A percentile compares a stretch with the other conserved stretches of the same genome.
These are phyloP conservation scores for Populus tremula DNA, from an alignment of 345 rosid genomes.

Conservation along the genomic window DNA sequence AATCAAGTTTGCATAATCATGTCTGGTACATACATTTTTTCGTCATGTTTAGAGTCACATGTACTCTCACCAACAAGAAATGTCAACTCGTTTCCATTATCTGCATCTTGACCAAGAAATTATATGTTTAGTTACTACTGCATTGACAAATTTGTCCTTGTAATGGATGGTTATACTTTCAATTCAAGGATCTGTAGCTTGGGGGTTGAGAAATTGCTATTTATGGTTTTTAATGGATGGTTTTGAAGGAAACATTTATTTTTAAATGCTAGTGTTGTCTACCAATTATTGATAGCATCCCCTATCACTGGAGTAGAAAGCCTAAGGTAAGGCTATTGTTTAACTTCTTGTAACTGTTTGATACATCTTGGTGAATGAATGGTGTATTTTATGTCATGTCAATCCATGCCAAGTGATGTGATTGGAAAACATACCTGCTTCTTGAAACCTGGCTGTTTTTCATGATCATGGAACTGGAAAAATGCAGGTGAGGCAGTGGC, in stretches of 20 bases:
- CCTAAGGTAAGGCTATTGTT: too few species aligned
- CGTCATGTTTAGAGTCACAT: neutral
- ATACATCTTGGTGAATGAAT: neutral
- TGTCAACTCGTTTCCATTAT: neutral
- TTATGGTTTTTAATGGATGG: neutral
- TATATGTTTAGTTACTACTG: neutral
- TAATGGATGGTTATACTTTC: neutral
- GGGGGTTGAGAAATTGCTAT: neutral
- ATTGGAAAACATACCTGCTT: neutral
- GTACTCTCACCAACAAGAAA: neutral
- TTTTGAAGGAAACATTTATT: neutral
- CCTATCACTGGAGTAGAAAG: neutral
- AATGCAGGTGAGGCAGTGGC: neutral
- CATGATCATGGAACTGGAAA: neutral
- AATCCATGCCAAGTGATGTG: neutral
- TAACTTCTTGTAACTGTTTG: neutral
- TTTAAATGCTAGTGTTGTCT: neutral
- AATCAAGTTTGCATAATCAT: neutral
- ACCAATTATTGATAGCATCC: neutral
- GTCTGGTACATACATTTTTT: neutral
- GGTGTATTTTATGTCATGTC: neutral
- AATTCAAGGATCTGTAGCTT: neutral
- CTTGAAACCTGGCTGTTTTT: neutral
- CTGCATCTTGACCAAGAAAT: neutral
- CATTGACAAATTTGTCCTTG: neutral